phyloP scores from a whole-genome alignment of 2,329 filamentous ascomycete genomes.

The Byssothecium circinans region DNA sequence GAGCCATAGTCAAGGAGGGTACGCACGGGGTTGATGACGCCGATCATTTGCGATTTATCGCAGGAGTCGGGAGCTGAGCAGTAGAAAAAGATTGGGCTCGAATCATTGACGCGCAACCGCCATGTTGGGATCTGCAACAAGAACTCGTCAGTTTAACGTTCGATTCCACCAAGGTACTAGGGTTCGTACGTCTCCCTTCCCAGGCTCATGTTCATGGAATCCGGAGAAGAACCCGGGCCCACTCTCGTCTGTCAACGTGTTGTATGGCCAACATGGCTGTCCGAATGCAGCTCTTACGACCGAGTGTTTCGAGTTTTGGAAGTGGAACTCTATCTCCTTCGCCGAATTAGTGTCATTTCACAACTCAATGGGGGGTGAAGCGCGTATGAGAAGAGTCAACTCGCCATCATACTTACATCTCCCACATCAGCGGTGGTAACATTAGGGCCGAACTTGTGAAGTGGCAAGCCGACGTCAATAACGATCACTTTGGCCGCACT shows the following conservation, averaged over 20 bases:
- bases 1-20: neutral
- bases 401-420: constrained; percentile 20
- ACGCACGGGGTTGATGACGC: constrained; percentile 68
- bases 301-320: constrained; percentile 41
- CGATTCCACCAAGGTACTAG: neutral
- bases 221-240: constrained; percentile 16
- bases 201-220: constrained; percentile 6
- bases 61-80: constrained; percentile 63
- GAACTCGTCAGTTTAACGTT: neutral
- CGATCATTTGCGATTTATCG: constrained; percentile 67
- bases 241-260: constrained; percentile 4
- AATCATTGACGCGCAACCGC: constrained; percentile 18
- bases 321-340: constrained; percentile 35
- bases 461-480: constrained; percentile 30
- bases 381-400: neutral
- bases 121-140: constrained; percentile 13
- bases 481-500: neutral
- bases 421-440: constrained; percentile 30
- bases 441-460: constrained; percentile 35
- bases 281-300: constrained; percentile 38
- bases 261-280: constrained; percentile 38
- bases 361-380: neutral
- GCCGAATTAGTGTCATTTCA: neutral
- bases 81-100: constrained; percentile 28
- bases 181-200: neutral